phyloP scores from a whole-genome alignment of 352 stramenopile genomes.

The Halophytophthora polymorphica region DNA sequence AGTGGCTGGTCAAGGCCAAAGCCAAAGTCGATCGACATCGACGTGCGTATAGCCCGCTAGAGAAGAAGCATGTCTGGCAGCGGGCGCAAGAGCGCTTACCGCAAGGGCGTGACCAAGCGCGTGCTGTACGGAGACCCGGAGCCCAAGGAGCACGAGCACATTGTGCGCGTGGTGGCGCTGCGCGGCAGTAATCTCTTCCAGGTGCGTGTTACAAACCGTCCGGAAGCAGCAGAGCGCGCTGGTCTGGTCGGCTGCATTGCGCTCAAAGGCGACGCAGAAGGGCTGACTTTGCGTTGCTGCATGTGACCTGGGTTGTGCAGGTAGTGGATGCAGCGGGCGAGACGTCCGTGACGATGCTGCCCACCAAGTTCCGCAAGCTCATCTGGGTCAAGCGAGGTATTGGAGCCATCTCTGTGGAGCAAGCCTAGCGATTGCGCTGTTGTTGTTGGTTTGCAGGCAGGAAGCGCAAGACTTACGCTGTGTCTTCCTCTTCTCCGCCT shows the following conservation, averaged over 20 bases:
- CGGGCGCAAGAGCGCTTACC: constrained; percentile 88
- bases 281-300: not conserved
- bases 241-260: not conserved
- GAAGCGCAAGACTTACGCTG: no score
- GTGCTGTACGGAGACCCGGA: constrained; percentile 90
- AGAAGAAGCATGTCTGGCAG: constrained; percentile 80
- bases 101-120: constrained; percentile 91
- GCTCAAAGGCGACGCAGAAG: not conserved
- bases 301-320: constrained; percentile 18
- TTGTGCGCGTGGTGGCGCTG: constrained; percentile 91
- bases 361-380: constrained; percentile 97
- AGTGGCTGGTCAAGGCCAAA: not conserved
- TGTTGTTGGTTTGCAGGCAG: not conserved
- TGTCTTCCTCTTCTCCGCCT: no score
- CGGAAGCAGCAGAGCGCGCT: not conserved
- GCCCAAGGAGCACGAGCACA: constrained; percentile 86
- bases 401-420: not conserved
- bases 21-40: not conserved
- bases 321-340: constrained; percentile 57
- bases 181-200: constrained; percentile 97
- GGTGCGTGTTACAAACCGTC: constrained; percentile 42
- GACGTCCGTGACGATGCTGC: constrained; percentile 91
- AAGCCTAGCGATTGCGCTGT: not conserved
- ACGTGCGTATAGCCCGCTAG: constrained; percentile 2
- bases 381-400: constrained; percentile 96